These are phyloP conservation scores for Tulasnella calospora DNA, from an alignment of 768 basidiomycete genomes.

Conservation along the genomic window DNA sequence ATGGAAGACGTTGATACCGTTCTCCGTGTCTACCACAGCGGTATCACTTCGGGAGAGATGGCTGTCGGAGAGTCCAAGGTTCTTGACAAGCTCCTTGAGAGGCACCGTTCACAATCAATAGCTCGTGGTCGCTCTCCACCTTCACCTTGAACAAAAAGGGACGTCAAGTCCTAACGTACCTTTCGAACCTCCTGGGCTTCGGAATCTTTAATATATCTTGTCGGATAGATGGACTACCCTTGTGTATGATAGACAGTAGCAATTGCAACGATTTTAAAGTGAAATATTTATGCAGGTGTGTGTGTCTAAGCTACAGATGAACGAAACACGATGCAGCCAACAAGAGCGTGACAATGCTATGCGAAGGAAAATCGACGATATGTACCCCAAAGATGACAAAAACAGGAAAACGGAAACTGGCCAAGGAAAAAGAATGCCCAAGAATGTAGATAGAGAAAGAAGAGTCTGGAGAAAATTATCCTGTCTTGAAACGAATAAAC, in stretches of 20 bases:
- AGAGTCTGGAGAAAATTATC: neutral
- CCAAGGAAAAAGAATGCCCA: neutral
- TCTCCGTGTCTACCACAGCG: constrained; percentile 91
- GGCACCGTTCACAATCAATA: constrained; percentile 52
- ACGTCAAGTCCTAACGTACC: neutral
- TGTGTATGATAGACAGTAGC: neutral
- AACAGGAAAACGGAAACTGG: too few species aligned
- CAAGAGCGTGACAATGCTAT: neutral
- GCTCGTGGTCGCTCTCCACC: neutral
- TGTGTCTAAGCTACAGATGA: neutral
- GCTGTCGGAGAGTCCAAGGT: constrained; percentile 91
- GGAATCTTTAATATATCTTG: neutral
- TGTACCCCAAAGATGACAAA: neutral
- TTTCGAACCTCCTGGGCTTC: neutral
- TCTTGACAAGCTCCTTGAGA: constrained; percentile 76
- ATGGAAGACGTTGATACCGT: constrained; percentile 99
- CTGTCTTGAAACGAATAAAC: constrained; percentile 15
- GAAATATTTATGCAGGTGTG: neutral
- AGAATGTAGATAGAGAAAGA: neutral
- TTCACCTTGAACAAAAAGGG: neutral
- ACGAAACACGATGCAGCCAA: neutral
- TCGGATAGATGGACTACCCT: neutral
- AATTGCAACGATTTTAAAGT: neutral
- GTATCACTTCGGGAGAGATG: constrained; percentile 86
- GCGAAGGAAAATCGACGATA: neutral